Evolutionary conservation across 1,284 basidiomycete genomes (phyloP).

Genomic region (Phellopilus nigrolimitatus): DNA sequence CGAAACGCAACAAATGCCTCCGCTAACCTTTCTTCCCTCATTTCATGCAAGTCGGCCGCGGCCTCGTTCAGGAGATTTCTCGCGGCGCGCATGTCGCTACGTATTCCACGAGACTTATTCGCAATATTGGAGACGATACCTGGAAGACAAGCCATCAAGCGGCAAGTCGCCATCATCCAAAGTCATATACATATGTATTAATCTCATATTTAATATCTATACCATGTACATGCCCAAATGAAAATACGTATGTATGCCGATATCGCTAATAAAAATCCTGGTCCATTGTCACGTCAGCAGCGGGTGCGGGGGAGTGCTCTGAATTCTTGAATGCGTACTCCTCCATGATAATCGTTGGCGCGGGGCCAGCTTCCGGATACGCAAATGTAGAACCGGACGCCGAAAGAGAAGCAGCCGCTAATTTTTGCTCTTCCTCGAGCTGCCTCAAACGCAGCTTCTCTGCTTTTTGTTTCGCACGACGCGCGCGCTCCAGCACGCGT

Average conservation of each 20-base stretch:
- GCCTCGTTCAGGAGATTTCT: conserved; percentile 38
- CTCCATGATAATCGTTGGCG: background rate
- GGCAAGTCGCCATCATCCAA: too few relatives aligned
- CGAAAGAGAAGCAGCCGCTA: background rate
- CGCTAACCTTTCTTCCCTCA: conserved; percentile 36
- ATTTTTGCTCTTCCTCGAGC: background rate
- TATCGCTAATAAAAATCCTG: background rate
- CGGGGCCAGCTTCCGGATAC: background rate
- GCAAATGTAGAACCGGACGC: background rate
- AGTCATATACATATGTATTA: too few relatives aligned
- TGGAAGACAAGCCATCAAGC: too few relatives aligned
- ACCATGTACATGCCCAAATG: background rate
- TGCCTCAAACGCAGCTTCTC: conserved; percentile 10
- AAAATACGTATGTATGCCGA: too few relatives aligned
- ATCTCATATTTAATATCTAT: too few relatives aligned
- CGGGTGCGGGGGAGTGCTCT: background rate
- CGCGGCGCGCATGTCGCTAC: conserved; percentile 36
- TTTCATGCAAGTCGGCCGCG: conserved; percentile 34
- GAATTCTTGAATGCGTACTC: background rate
- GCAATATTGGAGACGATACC: conserved; percentile 41
- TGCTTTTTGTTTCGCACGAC: conserved; percentile 40
- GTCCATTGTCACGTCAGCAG: background rate
- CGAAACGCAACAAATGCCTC: conserved; percentile 6
- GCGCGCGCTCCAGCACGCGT: conserved; percentile 46
- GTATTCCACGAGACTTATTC: conserved; percentile 37